Base-by-base conservation (phyloP, 805 yeast genomes). In the Suhomyces faveliae region DNA sequence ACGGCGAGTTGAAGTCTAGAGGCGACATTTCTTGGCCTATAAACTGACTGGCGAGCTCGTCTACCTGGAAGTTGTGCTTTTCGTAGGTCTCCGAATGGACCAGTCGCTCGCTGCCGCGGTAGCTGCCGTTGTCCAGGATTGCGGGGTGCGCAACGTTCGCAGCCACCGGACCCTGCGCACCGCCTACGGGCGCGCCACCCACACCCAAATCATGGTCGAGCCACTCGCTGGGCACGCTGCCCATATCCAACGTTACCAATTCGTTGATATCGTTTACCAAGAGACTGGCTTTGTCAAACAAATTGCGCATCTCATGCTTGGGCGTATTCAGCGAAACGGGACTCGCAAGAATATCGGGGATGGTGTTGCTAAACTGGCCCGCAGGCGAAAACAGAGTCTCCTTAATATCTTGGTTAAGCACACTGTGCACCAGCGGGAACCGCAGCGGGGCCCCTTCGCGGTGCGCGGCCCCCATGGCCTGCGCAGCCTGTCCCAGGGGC, bases 241-340 rank as follows among this genome's bases (percentile, higher is more conserved):
- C 59, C 15, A 56, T 37, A 20, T 55, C 61, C 19, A 56, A 40
- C 5, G 53, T 25, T 19, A 61, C 59, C 27, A 63, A 46, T 35
- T 59, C 62, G 48, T 58, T 60, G 48, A 69, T 62, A 47, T 68
- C 74, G 46, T 57, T 63, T 10, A 71, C 69, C 45, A 70, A 57
- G 13, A 60, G 33, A 38, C 60, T 58, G 15, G 74, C 76, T 47
- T 69, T 73, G 46, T 66, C 66, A 43, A 62, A 67, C 35, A 71
- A 46, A 33, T 48, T 51, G 33, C 53, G 51, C 54, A 64, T 51
- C 30, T 58, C 55, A 20, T 20, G 33, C 10, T 35, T 23, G 13
- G 47, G 33, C 35, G 50, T 29, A 6, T 43, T 38, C 10, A 42
- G 23, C 9, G 40, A 35, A 4, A 43, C 40, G 8, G 45, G 45